These are phyloP conservation scores for Cladophialophora immunda DNA, from an alignment of 2,329 filamentous ascomycete species.

Conservation along the genomic window DNA sequence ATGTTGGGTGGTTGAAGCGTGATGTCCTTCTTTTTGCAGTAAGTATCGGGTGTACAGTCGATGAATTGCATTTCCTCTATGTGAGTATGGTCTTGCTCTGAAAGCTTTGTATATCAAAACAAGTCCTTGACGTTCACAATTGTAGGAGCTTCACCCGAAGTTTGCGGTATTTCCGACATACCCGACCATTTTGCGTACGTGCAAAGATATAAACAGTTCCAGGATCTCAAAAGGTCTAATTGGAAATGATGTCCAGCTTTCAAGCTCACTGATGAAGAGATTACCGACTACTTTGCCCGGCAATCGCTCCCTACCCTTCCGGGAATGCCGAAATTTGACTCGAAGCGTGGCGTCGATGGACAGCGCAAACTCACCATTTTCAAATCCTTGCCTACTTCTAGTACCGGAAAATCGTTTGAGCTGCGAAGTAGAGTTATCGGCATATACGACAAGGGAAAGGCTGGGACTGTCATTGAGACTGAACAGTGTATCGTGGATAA, in stretches of 20 bases:
- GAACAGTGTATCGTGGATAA: slow-evolving; percentile 52
- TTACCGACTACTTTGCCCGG: slow-evolving; percentile 54
- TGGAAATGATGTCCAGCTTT: slow-evolving; percentile 42
- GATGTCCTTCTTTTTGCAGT: slow-evolving; percentile 56
- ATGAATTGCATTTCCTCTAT: slow-evolving; percentile 56
- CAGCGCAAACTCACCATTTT: slow-evolving; percentile 53
- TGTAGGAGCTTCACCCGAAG: slow-evolving; percentile 51
- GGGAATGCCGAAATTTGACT: slow-evolving; percentile 53
- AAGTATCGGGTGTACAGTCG: slow-evolving; percentile 49
- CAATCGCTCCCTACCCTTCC: slow-evolving; percentile 50
- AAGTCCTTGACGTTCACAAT: background rate
- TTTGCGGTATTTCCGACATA: slow-evolving; percentile 60
- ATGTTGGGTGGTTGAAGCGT: slow-evolving; percentile 37
- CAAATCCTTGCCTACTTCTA: slow-evolving; percentile 48
- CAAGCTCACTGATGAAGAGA: slow-evolving; percentile 57
- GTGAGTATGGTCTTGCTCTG: slow-evolving; percentile 11
- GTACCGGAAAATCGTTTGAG: slow-evolving; percentile 50
- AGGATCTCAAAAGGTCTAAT: background rate
- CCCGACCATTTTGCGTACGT: slow-evolving; percentile 45
- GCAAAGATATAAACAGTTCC: background rate
- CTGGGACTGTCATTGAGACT: slow-evolving; percentile 55
- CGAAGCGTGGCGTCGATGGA: slow-evolving; percentile 54
- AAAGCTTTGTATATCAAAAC: background rate
- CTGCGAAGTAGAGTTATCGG: slow-evolving; percentile 53
- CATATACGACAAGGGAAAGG: slow-evolving; percentile 56